Percentiles rank a stretch among this genome's conserved stretches.
Evolutionary conservation across 257 asterid species (phyloP).

Genomic region (Voacanga thouarsii): DNA sequence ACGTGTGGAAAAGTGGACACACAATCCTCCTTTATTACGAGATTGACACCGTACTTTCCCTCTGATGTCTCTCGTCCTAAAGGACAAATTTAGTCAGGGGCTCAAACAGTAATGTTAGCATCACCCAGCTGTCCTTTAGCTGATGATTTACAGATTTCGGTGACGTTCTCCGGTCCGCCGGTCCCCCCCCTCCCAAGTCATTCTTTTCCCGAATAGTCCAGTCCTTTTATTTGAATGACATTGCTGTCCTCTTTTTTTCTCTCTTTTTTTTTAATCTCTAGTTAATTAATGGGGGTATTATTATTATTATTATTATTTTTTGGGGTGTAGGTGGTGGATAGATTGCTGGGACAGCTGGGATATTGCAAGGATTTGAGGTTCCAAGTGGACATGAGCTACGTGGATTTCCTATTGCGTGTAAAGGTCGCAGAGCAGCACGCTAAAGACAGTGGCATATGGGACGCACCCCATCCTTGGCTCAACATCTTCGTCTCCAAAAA

Average conservation of each 20-base stretch:
- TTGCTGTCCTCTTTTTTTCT: not conserved
- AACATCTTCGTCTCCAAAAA: constrained; percentile 69
- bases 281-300: too few species aligned
- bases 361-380: constrained; percentile 36
- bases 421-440: constrained; percentile 69
- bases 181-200: not conserved
- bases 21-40: constrained; percentile 39
- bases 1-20: constrained; percentile 35
- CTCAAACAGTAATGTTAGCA: constrained; percentile 36
- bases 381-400: constrained; percentile 47
- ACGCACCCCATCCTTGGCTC: constrained; percentile 98
- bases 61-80: constrained; percentile 23
- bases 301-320: too few species aligned
- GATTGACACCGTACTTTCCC: constrained; percentile 51
- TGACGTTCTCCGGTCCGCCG: constrained; percentile 35
- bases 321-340: constrained; percentile 44
- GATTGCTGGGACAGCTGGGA: constrained; percentile 41
- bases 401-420: constrained; percentile 71
- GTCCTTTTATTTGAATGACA: not conserved
- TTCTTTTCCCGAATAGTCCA: constrained; percentile 13
- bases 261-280: too few species aligned
- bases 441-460: constrained; percentile 77
- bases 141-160: constrained; percentile 29
- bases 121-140: constrained; percentile 34
- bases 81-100: constrained; percentile 36